Evolutionary conservation across 306 rosid species (phyloP).

Genomic region (Acacia confusa): DNA sequence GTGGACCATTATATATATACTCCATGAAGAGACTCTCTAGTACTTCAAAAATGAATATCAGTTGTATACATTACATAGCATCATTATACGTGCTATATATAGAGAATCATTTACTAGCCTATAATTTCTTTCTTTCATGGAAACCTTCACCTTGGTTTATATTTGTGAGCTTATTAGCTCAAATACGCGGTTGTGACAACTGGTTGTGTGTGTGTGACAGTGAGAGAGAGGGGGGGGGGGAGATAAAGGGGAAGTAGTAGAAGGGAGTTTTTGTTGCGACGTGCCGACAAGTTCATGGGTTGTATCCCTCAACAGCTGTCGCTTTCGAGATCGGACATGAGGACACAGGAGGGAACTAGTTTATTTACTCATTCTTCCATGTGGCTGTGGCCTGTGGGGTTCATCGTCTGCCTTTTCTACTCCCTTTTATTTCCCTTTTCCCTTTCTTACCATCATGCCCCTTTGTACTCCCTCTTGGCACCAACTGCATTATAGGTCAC

Average conservation of each 20-base stretch:
- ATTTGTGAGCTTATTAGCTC: neutral
- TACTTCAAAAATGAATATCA: constrained; percentile 31
- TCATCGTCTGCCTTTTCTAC: constrained; percentile 41
- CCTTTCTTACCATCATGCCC: neutral
- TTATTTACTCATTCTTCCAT: neutral
- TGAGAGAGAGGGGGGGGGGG: fast-evolving
- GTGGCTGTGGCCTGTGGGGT: constrained; percentile 43
- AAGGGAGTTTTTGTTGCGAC: constrained; percentile 45
- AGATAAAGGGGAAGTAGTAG: neutral
- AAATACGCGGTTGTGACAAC: constrained; percentile 41
- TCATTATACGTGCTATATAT: too few relatives aligned
- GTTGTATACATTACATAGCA: neutral
- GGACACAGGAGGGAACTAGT: constrained; percentile 28
- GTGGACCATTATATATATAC: constrained; percentile 22
- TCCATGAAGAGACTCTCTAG: neutral
- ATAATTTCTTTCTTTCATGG: neutral
- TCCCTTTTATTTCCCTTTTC: constrained; percentile 12
- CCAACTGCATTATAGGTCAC: too few relatives aligned
- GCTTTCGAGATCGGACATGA: constrained; percentile 18
- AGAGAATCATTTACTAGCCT: neutral
- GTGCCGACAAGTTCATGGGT: constrained; percentile 54
- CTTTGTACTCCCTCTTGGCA: too few relatives aligned
- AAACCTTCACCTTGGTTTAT: neutral
- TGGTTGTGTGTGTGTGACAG: neutral
- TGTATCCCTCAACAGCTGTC: neutral